Percentiles rank a stretch among this genome's conserved stretches.
Conservation (phyloP, 2,329 filamentous ascomycete genomes). For the Colletotrichum sojae region DNA sequence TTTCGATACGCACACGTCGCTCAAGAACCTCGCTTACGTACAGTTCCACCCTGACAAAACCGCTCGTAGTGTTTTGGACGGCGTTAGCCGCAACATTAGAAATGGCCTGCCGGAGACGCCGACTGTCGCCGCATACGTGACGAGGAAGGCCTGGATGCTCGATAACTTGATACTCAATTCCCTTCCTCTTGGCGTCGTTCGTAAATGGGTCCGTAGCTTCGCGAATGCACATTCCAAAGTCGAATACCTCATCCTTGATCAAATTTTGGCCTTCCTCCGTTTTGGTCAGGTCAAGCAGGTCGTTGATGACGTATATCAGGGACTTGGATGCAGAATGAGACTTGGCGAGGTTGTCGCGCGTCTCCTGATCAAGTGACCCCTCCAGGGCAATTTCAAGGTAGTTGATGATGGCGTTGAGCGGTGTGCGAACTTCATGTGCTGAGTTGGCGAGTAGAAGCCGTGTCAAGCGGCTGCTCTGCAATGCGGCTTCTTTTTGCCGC, state of each 20-base stretch:
- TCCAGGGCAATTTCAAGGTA: conserved; percentile 93
- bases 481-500: conserved; percentile 88
- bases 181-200: conserved; percentile 82
- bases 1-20: conserved; percentile 76
- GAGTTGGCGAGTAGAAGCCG: conserved; percentile 86
- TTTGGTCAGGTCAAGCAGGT: conserved; percentile 89
- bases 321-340: conserved; percentile 95
- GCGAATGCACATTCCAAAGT: conserved; percentile 78
- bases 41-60: conserved; percentile 79
- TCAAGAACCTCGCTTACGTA: conserved; percentile 71
- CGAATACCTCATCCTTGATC: conserved; percentile 85
- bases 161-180: conserved; percentile 77
- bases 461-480: conserved; percentile 87
- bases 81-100: conserved; percentile 89
- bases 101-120: conserved; percentile 85
- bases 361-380: conserved; percentile 83
- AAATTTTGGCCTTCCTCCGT: conserved; percentile 85
- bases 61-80: conserved; percentile 80
- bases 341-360: conserved; percentile 84
- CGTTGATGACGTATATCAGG: conserved; percentile 94
- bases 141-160: conserved; percentile 78
- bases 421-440: conserved; percentile 91
- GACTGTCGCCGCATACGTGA: conserved; percentile 82
- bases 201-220: conserved; percentile 84
- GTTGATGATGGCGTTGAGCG: conserved; percentile 94